Conservation (phyloP, 345 rosid genomes). For the Ceriops decandra region DNA sequence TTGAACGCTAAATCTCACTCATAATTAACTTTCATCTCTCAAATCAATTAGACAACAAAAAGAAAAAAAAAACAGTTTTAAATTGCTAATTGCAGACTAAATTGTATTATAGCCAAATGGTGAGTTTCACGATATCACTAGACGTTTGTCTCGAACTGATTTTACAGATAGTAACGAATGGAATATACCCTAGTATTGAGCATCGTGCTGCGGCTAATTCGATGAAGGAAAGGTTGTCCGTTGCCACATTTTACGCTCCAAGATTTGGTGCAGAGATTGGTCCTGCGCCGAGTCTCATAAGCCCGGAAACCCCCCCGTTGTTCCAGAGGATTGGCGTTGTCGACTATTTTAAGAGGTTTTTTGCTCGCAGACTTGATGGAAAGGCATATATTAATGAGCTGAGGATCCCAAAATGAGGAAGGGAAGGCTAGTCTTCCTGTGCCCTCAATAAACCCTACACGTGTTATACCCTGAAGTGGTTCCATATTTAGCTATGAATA, state of each 20-base stretch:
- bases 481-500: too few relatives aligned
- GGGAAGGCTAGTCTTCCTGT: background rate
- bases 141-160: too few relatives aligned
- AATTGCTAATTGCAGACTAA: too few relatives aligned
- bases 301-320: slow-evolving; percentile 5
- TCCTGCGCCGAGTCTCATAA: slow-evolving; percentile 18
- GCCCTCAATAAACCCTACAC: background rate
- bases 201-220: slow-evolving; percentile 16
- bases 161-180: slow-evolving; percentile 12
- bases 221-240: slow-evolving; percentile 9
- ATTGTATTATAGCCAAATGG: too few relatives aligned
- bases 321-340: slow-evolving; percentile 11
- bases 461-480: too few relatives aligned
- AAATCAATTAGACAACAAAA: too few relatives aligned
- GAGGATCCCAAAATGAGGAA: slow-evolving; percentile 5
- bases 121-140: too few relatives aligned
- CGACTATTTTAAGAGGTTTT: slow-evolving; percentile 2
- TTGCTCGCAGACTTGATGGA: slow-evolving; percentile 4
- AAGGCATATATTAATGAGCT: slow-evolving; percentile 16
- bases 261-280: slow-evolving; percentile 6
- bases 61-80: too few relatives aligned
- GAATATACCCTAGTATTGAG: slow-evolving; percentile 15
- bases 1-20: too few relatives aligned
- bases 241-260: slow-evolving; percentile 14
- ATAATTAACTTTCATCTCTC: too few relatives aligned